Percentiles rank a stretch among this genome's conserved stretches.
Conservation (phyloP, 495 filamentous ascomycete genomes). For the Penicillium nucicola region DNA sequence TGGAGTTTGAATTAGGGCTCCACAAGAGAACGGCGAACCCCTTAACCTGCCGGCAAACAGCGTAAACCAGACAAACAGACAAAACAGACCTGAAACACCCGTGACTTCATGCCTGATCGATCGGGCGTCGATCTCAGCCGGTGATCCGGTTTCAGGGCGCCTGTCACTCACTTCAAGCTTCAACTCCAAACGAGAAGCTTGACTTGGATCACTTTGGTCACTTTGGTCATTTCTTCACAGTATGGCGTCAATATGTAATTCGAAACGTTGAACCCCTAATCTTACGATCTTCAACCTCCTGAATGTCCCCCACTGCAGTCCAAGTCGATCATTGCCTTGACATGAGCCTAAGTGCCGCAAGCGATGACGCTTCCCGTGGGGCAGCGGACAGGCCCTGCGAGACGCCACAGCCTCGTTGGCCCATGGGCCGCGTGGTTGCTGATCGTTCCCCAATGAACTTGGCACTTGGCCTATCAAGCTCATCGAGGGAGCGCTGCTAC, state of each 20-base stretch:
- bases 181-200: too few relatives aligned
- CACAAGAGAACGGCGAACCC: too few relatives aligned
- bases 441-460: conserved; percentile 18
- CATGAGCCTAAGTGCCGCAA: conserved; percentile 14
- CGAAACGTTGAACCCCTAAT: background rate
- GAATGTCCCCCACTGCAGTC: conserved; percentile 3
- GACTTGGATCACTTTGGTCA: too few relatives aligned
- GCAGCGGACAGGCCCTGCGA: conserved; percentile 14
- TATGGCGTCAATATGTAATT: background rate
- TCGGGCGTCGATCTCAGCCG: too few relatives aligned
- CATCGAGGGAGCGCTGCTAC: background rate
- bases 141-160: too few relatives aligned
- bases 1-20: too few relatives aligned
- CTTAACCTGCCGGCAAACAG: too few relatives aligned
- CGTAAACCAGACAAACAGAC: too few relatives aligned
- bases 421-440: conserved; percentile 25
- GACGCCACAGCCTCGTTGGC: conserved; percentile 21
- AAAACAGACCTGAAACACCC: too few relatives aligned
- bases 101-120: too few relatives aligned
- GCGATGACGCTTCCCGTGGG: conserved; percentile 28
- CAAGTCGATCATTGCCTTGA: conserved; percentile 20
- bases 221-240: too few relatives aligned
- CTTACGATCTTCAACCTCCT: conserved; percentile 6
- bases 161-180: too few relatives aligned
- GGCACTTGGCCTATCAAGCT: conserved; percentile 19